Percentiles rank a stretch among this genome's conserved stretches.
These are phyloP conservation scores for Fusarium tuaranense DNA, from an alignment of 2,329 filamentous ascomycete species.

Conservation along the genomic window DNA sequence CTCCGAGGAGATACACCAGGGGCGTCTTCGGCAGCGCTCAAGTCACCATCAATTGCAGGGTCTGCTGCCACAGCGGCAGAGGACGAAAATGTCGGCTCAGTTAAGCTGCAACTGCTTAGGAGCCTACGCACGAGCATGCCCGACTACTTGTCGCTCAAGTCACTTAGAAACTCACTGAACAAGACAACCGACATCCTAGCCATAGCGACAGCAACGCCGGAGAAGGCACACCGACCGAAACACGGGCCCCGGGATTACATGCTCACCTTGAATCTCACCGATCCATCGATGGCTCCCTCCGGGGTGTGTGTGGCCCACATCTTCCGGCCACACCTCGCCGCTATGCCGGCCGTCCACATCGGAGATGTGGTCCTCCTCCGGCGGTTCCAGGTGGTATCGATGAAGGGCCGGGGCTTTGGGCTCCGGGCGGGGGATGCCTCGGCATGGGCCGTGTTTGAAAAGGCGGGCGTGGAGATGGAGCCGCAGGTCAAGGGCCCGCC, in stretches of 20 bases:
- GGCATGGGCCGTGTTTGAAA: constrained; percentile 72
- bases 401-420: constrained; percentile 67
- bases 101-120: constrained; percentile 61
- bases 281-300: constrained; percentile 64
- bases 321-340: constrained; percentile 68
- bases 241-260: constrained; percentile 69
- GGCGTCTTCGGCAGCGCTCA: constrained; percentile 32
- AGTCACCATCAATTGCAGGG: constrained; percentile 46
- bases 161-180: constrained; percentile 61
- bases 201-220: constrained; percentile 63
- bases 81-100: constrained; percentile 47
- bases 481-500: constrained; percentile 70
- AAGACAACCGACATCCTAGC: constrained; percentile 66
- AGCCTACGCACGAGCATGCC: constrained; percentile 62
- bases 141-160: constrained; percentile 65
- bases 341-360: constrained; percentile 64
- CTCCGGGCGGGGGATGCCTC: constrained; percentile 66
- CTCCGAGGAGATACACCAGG: constrained; percentile 38
- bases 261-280: constrained; percentile 68
- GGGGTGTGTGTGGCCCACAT: constrained; percentile 66
- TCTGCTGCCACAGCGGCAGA: constrained; percentile 35
- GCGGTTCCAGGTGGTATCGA: constrained; percentile 64
- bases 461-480: constrained; percentile 51
- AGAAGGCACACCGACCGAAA: constrained; percentile 66
- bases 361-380: constrained; percentile 71